Conservation (phyloP, 1,139 yeast genomes). For the Candida sanyaensis region DNA sequence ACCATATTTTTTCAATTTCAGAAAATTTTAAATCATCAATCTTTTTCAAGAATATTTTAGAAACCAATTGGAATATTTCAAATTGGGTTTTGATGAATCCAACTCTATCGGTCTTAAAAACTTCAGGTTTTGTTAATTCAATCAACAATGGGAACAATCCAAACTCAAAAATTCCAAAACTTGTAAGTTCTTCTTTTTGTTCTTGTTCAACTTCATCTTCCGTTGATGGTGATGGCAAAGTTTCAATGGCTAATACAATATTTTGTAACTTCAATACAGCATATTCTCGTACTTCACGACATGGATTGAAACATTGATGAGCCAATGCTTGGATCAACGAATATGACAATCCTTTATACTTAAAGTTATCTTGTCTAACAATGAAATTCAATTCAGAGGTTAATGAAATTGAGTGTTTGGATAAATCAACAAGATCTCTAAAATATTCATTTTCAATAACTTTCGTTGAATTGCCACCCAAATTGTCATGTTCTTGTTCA, state of each 20-base stretch:
- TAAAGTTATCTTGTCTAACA: conserved; percentile 25
- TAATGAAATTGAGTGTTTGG: conserved; percentile 62
- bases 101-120: conserved; percentile 59
- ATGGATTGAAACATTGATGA: conserved; percentile 87
- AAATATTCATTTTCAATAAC: conserved; percentile 35
- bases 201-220: conserved; percentile 5
- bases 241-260: conserved; percentile 38
- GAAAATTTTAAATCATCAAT: conserved; percentile 23
- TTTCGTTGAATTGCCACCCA: conserved; percentile 17
- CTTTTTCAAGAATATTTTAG: conserved; percentile 70
- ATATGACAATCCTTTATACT: conserved; percentile 43
- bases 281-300: conserved; percentile 68
- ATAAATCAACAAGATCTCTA: conserved; percentile 55
- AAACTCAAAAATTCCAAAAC: conserved; percentile 63
- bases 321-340: conserved; percentile 78
- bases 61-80: conserved; percentile 65
- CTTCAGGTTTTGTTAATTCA: conserved; percentile 67
- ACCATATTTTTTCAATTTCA: conserved; percentile 34
- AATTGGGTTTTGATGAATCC: conserved; percentile 68
- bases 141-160: conserved; percentile 76
- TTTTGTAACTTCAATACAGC: conserved; percentile 61
- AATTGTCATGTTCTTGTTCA: conserved; percentile 59
- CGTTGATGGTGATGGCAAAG: background rate
- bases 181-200: conserved; percentile 32
- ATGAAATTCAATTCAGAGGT: conserved; percentile 51